These are phyloP conservation scores for Diversispora eburnea DNA, from an alignment of 192 early-diverging fungal species.

Conservation along the genomic window DNA sequence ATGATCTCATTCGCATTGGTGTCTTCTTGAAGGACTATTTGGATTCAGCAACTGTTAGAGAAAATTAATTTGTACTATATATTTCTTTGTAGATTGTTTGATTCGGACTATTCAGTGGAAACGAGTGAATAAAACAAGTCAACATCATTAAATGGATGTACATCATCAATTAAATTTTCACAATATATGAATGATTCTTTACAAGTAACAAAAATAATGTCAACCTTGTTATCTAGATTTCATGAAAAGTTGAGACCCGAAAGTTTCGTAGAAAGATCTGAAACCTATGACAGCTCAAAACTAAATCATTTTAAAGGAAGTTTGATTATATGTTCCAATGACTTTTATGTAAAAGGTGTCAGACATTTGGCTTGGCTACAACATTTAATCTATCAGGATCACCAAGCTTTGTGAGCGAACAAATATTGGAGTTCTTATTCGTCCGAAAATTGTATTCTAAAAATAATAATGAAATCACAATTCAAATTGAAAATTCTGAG, in stretches of 20 bases:
- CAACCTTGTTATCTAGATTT: constrained; percentile 34
- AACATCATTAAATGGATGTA: background rate
- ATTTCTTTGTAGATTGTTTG: constrained; percentile 27
- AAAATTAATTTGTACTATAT: constrained; percentile 17
- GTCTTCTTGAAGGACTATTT: too few relatives aligned
- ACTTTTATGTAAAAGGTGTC: constrained; percentile 36
- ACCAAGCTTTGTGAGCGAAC: constrained; percentile 16
- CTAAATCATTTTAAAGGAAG: constrained; percentile 18
- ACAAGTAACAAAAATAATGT: constrained; percentile 33
- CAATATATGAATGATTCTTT: constrained; percentile 36
- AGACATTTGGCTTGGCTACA: constrained; percentile 39
- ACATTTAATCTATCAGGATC: constrained; percentile 28
- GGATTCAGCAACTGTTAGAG: constrained; percentile 23
- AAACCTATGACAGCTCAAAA: background rate
- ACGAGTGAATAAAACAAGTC: background rate
- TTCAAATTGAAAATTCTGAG: too few relatives aligned
- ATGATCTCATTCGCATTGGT: too few relatives aligned
- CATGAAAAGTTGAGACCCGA: constrained; percentile 8
- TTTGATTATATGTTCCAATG: constrained; percentile 25
- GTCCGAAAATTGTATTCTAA: background rate
- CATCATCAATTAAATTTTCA: constrained; percentile 23
- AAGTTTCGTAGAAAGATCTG: background rate
- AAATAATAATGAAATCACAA: too few relatives aligned
- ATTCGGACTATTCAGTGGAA: background rate
- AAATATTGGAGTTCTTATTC: constrained; percentile 31